Percentiles rank a stretch among this genome's conserved stretches.
phyloP scores from a whole-genome alignment of 1,284 basidiomycete species.

The Ceratobasidium sp. region DNA sequence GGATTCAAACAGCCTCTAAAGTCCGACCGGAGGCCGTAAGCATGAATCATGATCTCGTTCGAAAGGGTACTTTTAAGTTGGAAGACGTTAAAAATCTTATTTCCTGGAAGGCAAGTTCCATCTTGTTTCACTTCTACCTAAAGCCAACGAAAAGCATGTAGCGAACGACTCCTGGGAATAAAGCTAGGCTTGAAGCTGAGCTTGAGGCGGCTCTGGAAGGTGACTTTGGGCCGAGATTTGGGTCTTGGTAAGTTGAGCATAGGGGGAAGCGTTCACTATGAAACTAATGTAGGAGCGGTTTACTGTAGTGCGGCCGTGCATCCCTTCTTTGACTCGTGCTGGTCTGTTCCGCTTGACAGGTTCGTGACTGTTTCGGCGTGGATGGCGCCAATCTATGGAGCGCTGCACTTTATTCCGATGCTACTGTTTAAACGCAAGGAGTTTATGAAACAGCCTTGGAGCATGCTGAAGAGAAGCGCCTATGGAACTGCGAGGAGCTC shows the following conservation, averaged over 20 bases:
- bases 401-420: too few relatives aligned
- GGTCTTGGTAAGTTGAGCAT: conserved; percentile 64
- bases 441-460: too few relatives aligned
- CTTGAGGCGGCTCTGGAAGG: conserved; percentile 54
- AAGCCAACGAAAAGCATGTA: conserved; percentile 1
- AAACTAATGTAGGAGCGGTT: background rate
- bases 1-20: conserved; percentile 75
- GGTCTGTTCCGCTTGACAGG: too few relatives aligned
- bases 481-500: too few relatives aligned
- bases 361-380: too few relatives aligned
- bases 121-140: conserved; percentile 17
- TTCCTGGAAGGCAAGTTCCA: conserved; percentile 63
- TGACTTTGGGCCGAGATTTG: conserved; percentile 70
- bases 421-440: too few relatives aligned
- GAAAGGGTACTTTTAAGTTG: conserved; percentile 70
- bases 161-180: conserved; percentile 51
- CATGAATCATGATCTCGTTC: conserved; percentile 74
- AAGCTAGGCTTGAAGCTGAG: conserved; percentile 43
- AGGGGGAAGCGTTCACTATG: background rate
- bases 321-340: conserved; percentile 67
- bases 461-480: too few relatives aligned
- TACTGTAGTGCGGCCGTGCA: conserved; percentile 74
- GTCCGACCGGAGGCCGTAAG: conserved; percentile 72
- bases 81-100: conserved; percentile 70
- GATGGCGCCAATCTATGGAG: too few relatives aligned